Evolutionary conservation across 179 eudicot genomes (phyloP), one percentile per base, ranked within the genome.

Genomic region (Pouteria campechiana): DNA sequence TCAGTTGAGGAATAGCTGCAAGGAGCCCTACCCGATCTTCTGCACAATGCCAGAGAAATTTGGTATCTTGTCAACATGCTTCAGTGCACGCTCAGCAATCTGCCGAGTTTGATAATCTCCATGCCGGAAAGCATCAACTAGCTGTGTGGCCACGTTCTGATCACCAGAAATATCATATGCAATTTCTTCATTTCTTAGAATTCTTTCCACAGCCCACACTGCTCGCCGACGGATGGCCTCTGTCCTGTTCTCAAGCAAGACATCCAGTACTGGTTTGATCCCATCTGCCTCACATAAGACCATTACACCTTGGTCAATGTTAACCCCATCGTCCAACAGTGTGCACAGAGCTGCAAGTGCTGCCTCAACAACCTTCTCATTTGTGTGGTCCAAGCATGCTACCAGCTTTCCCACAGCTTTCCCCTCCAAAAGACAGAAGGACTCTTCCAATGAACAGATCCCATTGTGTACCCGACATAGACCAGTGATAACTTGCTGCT

Each of bases 121-220:
- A 36, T 86, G 84, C 44, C 79, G 90, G 54, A 79, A 90, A 43
- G 96, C 94, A 54, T 86, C 96, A 3, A 90, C 94, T 2, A 90
- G 84, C 0, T 90, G 95, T 1, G 90, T 72, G 40, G 74, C 63
- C 46, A 90, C 75, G 38, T 75, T 86, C 14, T 70, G 90, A 77
- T 90, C 73, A 15, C 68, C 68, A 0, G 93, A 59, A 25, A 76
- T 60, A 21, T 76, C 75, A 28, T 28, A 52, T 3, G 90, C 90
- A 44, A 90, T 82, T 20, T 66, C 74, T 7, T 81, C 87, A 2
- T 53, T 68, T 22, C 96, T 59, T 50, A 90, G 41, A 17, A 90
- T 60, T 41, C 98, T 76, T 57, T 90, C 98, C 2, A 69, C 87
- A 5, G 59, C 87, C 98, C 98, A 90, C 39, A 90, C 90, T 0